Percentiles rank a stretch among this genome's conserved stretches.
Evolutionary conservation across 1,284 basidiomycete species (phyloP).

Genomic region (Cystobasidiaceae sp.): DNA sequence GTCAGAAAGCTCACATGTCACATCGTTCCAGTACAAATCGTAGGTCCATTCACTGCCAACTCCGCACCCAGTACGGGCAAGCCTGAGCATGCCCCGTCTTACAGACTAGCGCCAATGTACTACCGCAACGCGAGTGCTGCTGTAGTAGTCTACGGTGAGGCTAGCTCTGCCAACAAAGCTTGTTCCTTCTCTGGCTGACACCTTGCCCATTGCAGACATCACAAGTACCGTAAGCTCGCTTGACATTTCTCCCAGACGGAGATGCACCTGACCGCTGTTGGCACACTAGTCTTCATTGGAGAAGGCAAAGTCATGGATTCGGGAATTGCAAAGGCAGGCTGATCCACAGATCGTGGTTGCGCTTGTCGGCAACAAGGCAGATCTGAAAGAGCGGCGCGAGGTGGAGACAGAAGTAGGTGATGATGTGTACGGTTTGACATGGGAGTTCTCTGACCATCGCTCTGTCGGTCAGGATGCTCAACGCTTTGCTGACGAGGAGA

Average conservation of each 20-base stretch:
- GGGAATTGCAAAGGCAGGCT: constrained; percentile 92
- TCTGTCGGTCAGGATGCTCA: constrained; percentile 61
- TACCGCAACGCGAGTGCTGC: constrained; percentile 66
- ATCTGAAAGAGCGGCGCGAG: constrained; percentile 68
- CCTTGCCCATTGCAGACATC: constrained; percentile 11
- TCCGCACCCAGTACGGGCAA: too few relatives aligned
- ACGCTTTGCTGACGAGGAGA: constrained; percentile 91
- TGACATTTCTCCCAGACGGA: neutral
- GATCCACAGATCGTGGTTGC: constrained; percentile 84
- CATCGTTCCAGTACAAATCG: constrained; percentile 29
- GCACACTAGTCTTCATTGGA: constrained; percentile 62
- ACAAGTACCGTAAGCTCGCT: neutral
- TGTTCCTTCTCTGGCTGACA: neutral
- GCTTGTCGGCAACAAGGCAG: constrained; percentile 91
- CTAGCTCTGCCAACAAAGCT: neutral
- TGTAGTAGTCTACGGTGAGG: constrained; percentile 33
- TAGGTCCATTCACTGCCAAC: neutral
- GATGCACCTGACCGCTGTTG: neutral
- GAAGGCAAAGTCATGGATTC: constrained; percentile 94
- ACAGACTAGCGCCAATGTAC: constrained; percentile 71
- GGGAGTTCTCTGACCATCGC: neutral
- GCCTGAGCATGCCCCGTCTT: neutral
- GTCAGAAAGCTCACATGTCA: constrained; percentile 3
- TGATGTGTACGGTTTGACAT: neutral
- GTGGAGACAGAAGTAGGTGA: constrained; percentile 49